A percentile compares a stretch with the other conserved stretches of the same genome.
phyloP scores from a whole-genome alignment of 2,329 filamentous ascomycete species.

The Ophiostoma quercus region DNA sequence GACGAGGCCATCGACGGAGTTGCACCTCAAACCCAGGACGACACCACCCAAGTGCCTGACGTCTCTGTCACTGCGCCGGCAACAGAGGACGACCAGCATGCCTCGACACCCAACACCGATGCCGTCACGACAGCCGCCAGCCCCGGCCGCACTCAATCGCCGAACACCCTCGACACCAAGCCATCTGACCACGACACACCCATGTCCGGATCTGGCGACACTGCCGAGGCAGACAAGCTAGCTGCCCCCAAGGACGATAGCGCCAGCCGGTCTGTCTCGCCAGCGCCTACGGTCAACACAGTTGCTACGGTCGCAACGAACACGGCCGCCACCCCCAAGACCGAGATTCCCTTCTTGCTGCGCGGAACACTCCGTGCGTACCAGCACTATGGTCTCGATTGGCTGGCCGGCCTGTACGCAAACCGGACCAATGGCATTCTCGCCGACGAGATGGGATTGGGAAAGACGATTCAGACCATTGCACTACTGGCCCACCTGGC shows the following conservation, averaged over 20 bases:
- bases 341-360: slow-evolving; percentile 72
- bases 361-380: slow-evolving; percentile 90
- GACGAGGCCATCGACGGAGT: background rate
- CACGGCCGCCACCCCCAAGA: slow-evolving; percentile 44
- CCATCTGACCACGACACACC: slow-evolving; percentile 45
- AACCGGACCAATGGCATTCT: slow-evolving; percentile 94
- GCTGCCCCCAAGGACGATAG: slow-evolving; percentile 26
- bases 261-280: slow-evolving; percentile 34
- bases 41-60: background rate
- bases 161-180: slow-evolving; percentile 47
- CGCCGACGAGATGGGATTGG: slow-evolving; percentile 96
- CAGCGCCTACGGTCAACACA: slow-evolving; percentile 27
- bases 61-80: background rate
- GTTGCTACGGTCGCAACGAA: background rate
- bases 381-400: slow-evolving; percentile 94
- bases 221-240: background rate
- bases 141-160: slow-evolving; percentile 44
- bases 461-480: slow-evolving; percentile 98
- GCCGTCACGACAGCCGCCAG: slow-evolving; percentile 41
- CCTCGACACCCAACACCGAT: slow-evolving; percentile 41
- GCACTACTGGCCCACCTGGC: slow-evolving; percentile 88
- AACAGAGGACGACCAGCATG: background rate
- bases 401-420: slow-evolving; percentile 87
- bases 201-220: slow-evolving; percentile 12
- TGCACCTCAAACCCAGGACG: slow-evolving; percentile 12